Evolutionary conservation across 306 rosid genomes (phyloP).

Genomic region (Cicer bijugum): DNA sequence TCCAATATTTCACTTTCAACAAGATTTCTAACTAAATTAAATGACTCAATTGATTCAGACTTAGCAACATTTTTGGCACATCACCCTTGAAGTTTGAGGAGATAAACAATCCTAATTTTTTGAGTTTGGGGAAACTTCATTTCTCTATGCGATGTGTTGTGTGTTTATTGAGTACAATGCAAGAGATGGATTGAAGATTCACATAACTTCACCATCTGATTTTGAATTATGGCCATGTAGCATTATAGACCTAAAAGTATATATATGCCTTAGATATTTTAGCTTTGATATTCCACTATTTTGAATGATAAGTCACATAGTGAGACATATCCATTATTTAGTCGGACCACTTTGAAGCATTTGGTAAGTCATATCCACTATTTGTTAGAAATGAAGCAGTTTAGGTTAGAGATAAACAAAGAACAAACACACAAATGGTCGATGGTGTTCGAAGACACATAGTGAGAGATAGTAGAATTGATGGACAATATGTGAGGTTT

Average conservation of each 20-base stretch:
- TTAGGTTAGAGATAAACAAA: background rate
- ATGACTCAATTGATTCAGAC: background rate
- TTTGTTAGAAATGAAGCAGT: rapidly evolving
- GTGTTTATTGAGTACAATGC: background rate
- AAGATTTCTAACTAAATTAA: background rate
- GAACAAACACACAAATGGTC: constrained; percentile 30
- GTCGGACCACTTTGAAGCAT: constrained; percentile 28
- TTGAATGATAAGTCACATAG: no score
- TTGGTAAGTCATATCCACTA: constrained; percentile 20
- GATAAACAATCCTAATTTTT: background rate
- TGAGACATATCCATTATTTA: background rate
- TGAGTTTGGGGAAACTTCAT: constrained; percentile 12
- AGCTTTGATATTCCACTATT: constrained; percentile 9
- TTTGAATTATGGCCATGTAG: background rate
- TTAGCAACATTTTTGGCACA: background rate
- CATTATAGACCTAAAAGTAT: background rate
- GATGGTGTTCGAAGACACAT: constrained; percentile 27
- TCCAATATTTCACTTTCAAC: background rate
- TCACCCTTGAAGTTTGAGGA: background rate
- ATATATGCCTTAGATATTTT: constrained; percentile 19
- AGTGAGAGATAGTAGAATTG: background rate
- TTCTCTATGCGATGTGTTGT: background rate
- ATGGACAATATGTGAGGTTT: constrained; percentile 40
- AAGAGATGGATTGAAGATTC: constrained; percentile 37
- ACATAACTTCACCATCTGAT: constrained; percentile 5